Percentiles rank a stretch among this genome's conserved stretches.
These are phyloP conservation scores for Trifolium dubium DNA, from an alignment of 306 rosid genomes.

Conservation along the genomic window DNA sequence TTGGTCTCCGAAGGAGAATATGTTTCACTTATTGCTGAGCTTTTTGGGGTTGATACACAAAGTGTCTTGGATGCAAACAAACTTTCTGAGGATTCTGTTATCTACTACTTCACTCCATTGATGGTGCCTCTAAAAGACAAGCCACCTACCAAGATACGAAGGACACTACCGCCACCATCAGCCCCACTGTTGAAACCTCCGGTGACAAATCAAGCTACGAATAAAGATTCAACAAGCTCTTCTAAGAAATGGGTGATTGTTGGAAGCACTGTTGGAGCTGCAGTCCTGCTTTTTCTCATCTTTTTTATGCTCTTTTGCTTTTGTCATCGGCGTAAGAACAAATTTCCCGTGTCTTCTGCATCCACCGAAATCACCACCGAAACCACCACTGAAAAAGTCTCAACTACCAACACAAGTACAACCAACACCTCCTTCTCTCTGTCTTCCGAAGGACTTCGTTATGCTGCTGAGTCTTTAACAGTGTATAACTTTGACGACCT, in stretches of 20 bases:
- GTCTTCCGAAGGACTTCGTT: slow-evolving; percentile 54
- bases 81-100: not conserved
- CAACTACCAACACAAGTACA: not conserved
- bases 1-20: not conserved
- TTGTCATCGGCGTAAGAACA: not conserved
- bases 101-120: not conserved
- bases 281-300: not conserved
- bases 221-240: not conserved
- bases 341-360: not conserved
- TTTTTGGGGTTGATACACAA: not conserved
- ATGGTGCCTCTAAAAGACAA: not conserved
- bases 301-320: not conserved
- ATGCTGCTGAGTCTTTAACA: slow-evolving; percentile 61
- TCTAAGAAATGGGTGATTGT: not conserved
- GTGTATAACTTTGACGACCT: slow-evolving; percentile 56
- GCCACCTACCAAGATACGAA: not conserved
- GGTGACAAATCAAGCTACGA: not conserved
- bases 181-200: not conserved
- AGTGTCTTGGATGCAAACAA: not conserved
- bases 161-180: not conserved
- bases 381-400: not conserved
- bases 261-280: not conserved
- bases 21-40: not conserved
- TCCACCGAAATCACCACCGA: not conserved
- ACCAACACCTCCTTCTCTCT: slow-evolving; percentile 26